phyloP scores from a whole-genome alignment of 345 rosid species.

The Conringia planisiliqua region DNA sequence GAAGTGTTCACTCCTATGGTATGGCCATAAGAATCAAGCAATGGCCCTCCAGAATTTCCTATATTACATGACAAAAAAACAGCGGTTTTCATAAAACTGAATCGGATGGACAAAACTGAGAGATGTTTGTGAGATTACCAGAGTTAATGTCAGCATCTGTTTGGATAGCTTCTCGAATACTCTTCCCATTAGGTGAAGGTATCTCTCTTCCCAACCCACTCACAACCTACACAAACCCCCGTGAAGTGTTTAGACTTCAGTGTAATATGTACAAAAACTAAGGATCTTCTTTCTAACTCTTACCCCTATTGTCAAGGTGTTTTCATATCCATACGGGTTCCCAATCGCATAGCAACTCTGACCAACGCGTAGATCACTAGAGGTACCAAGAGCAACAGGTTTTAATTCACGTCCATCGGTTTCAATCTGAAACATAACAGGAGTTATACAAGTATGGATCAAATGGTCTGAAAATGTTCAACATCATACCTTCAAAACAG shows the following conservation, averaged over 20 bases:
- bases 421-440: constrained; percentile 45
- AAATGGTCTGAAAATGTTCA: neutral
- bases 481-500: constrained; percentile 60
- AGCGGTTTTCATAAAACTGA: neutral
- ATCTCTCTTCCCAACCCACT: constrained; percentile 91
- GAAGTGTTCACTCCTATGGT: constrained; percentile 88
- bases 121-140: constrained; percentile 31
- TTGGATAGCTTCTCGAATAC: constrained; percentile 79
- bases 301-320: constrained; percentile 96
- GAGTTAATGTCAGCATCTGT: constrained; percentile 89
- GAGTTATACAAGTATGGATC: neutral
- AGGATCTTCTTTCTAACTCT: constrained; percentile 2
- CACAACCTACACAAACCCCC: constrained; percentile 49
- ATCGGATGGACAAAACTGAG: neutral
- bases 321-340: constrained; percentile 84
- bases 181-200: constrained; percentile 79
- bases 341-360: constrained; percentile 90
- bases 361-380: constrained; percentile 66
- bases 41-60: constrained; percentile 84
- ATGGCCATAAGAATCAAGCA: constrained; percentile 73
- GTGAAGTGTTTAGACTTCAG: neutral
- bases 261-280: neutral
- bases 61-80: neutral
- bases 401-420: constrained; percentile 59
- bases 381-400: constrained; percentile 73